Evolutionary conservation across 441 rosid genomes (phyloP), one percentile per base, ranked within the genome.

Genomic region (Pelargonium myrrhifolium): DNA sequence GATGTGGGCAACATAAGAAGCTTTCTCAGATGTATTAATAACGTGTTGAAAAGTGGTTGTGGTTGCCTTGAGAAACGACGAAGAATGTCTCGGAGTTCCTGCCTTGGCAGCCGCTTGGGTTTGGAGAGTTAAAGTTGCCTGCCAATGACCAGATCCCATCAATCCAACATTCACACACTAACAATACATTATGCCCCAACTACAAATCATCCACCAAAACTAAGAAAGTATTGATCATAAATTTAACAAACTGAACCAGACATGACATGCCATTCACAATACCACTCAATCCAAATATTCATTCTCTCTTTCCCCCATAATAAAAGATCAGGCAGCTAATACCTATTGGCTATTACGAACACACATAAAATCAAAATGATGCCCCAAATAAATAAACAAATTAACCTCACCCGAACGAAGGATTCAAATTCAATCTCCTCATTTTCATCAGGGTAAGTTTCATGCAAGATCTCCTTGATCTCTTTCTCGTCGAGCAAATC

Each of bases 1-100:
- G 66, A 95, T 85, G 77, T 92, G 98, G 7, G 87, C 80, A 74
- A 92, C 99, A 78, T 90, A 95, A 12, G 99, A 95, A 71, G 87
- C 67, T 86, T 87, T 95, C 83, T 95, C 98, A 0, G 98, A 84
- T 77, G 84, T 87, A 64, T 92, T 95, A 42, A 95, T 86, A 0
- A 88, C 83, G 78, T 95, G 99, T 62, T 78, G 99, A 82, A 92
- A 76, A 21, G 96, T 95, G 39, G 99, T 95, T 45, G 98, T 89
- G 71, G 97, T 71, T 21, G 92, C 83, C 78, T 89, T 95, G 68
- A 95, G 87, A 78, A 95, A 90, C 6, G 96, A 87, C 64, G 91
- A 81, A 43, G 91, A 80, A 67, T 76, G 77, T 78, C 84, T 92
- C 9, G 83, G 76, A 65, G 26, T 64, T 64, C 96, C 95, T 9